phyloP scores from a whole-genome alignment of 805 yeast species.

The Myxozyma mucilagina region DNA sequence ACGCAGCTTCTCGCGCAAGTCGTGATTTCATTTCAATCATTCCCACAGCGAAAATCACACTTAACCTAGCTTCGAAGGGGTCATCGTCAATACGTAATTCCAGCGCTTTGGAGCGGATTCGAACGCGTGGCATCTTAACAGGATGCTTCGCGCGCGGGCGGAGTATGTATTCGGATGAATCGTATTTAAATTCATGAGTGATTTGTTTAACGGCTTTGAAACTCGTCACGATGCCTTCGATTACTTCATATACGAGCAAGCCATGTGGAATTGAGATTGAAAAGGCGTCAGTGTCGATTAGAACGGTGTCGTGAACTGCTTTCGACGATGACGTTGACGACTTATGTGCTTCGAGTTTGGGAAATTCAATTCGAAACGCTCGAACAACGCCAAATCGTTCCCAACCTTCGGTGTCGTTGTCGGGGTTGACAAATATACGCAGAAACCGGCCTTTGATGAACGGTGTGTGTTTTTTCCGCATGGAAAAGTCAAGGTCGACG shows the following conservation, averaged over 20 bases:
- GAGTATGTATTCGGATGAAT: constrained; percentile 29
- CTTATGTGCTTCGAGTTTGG: neutral
- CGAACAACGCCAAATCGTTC: constrained; percentile 40
- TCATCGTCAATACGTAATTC: constrained; percentile 78
- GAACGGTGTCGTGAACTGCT: constrained; percentile 28
- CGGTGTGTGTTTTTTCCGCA: constrained; percentile 38
- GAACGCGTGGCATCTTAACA: constrained; percentile 48
- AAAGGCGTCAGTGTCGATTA: constrained; percentile 39
- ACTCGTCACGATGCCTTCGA: constrained; percentile 72
- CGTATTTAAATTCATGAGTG: constrained; percentile 38
- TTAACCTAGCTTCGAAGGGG: constrained; percentile 78
- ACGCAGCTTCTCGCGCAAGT: constrained; percentile 49
- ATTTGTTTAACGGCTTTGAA: constrained; percentile 65
- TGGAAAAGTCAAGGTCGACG: constrained; percentile 40
- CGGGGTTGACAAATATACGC: constrained; percentile 53
- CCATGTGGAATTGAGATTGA: constrained; percentile 61
- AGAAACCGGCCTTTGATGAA: constrained; percentile 41
- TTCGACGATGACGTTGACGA: neutral
- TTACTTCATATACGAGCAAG: constrained; percentile 71
- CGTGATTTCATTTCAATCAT: constrained; percentile 55
- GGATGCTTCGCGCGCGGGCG: constrained; percentile 32
- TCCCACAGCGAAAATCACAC: constrained; percentile 66
- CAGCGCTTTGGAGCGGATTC: constrained; percentile 56
- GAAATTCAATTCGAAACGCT: constrained; percentile 32
- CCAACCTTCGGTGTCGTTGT: constrained; percentile 46